Evolutionary conservation across 2,329 filamentous ascomycete species (phyloP).

Genomic region (Monosporascus sp.): DNA sequence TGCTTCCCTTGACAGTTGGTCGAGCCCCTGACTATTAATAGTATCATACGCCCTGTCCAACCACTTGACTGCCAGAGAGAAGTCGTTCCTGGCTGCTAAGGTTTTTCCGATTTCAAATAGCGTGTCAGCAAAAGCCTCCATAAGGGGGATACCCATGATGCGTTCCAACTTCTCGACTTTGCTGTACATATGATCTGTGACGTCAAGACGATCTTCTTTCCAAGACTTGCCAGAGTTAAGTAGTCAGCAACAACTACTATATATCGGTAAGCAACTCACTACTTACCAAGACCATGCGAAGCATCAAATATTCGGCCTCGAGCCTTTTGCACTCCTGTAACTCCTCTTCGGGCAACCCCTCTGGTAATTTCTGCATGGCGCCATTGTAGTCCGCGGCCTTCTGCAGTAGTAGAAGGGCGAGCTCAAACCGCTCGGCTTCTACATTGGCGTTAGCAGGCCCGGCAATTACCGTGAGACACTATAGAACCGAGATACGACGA

Average conservation of each 20-base stretch:
- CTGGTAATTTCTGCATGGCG: conserved; percentile 27
- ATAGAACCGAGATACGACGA: conserved; percentile 23
- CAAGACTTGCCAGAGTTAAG: conserved; percentile 52
- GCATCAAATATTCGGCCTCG: conserved; percentile 57
- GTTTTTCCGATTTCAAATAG: conserved; percentile 68
- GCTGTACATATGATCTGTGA: conserved; percentile 72
- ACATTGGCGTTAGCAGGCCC: conserved; percentile 9
- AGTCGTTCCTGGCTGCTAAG: conserved; percentile 47
- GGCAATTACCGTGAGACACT: conserved; percentile 8
- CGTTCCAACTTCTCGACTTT: conserved; percentile 44
- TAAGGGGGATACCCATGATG: conserved; percentile 40
- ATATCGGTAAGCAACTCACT: conserved; percentile 6
- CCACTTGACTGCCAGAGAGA: conserved; percentile 62
- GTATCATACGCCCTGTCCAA: conserved; percentile 60
- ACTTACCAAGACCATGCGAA: conserved; percentile 62
- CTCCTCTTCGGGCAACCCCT: conserved; percentile 24
- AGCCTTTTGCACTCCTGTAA: conserved; percentile 30
- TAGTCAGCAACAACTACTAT: conserved; percentile 1
- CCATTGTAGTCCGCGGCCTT: conserved; percentile 55
- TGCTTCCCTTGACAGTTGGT: conserved; percentile 52
- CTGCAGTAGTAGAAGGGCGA: conserved; percentile 58
- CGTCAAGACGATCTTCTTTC: conserved; percentile 65
- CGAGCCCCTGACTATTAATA: conserved; percentile 50
- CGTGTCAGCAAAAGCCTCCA: conserved; percentile 61
- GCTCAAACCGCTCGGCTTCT: conserved; percentile 50